phyloP scores from a whole-genome alignment of 2,329 filamentous ascomycete species.

The Capronia americana region DNA sequence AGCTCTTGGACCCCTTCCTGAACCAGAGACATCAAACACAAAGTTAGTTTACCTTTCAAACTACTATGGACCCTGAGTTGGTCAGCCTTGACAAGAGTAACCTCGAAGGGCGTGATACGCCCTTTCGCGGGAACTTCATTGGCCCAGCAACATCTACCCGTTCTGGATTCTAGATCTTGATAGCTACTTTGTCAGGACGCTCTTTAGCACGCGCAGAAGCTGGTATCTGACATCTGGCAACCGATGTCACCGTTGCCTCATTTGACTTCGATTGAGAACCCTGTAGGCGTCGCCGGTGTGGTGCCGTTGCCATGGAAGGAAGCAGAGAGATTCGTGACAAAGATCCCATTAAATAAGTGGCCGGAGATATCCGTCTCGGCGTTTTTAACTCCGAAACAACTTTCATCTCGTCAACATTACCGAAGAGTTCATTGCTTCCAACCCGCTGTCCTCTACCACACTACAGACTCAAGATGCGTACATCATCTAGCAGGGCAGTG shows the following conservation, averaged over 20 bases:
- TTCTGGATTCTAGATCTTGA: not conserved
- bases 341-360: not conserved
- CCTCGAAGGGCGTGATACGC: conserved; percentile 6
- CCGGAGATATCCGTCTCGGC: not conserved
- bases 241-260: not conserved
- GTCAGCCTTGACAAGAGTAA: not conserved
- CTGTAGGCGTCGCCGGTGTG: not conserved
- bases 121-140: not conserved
- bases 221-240: not conserved
- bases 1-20: not conserved
- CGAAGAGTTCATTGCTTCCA: not conserved
- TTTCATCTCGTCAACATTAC: not conserved
- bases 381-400: not conserved
- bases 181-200: not conserved
- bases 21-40: not conserved
- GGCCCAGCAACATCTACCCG: not conserved
- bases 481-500: conserved; percentile 12
- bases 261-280: not conserved
- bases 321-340: not conserved
- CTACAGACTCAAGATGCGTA: conserved; percentile 19
- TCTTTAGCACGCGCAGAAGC: not conserved
- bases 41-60: not conserved
- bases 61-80: not conserved
- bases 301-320: not conserved
- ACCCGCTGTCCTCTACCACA: not conserved